Base-by-base conservation (phyloP, 1,284 basidiomycete species). In the Athelia psychrophila region DNA sequence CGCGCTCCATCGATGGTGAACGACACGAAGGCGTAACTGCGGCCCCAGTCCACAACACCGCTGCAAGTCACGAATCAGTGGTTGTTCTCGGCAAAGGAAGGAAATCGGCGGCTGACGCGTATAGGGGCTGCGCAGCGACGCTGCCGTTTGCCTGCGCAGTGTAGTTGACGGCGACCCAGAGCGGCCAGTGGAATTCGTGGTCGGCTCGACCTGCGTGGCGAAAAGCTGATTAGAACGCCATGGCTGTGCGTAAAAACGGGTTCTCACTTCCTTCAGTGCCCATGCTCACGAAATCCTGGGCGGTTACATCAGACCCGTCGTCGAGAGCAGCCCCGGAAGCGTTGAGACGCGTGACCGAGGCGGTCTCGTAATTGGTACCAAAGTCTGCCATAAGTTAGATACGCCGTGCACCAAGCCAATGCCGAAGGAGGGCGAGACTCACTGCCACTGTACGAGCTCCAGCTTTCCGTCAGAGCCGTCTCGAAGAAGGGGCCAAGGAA, bases 291-390 rank as follows among this genome's bases (percentile, higher is more conserved):
- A 46, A 24, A 19, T 46, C 23, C 18, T 19, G 18, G 40, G 40
- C 40, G 16, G 40, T 42, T 6, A 16, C 5, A 16, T 42, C 40
- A 42, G 18, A 19, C 10, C 40, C 40, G 16, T 42, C 40, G 22
- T 42, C 40, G 16, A 42, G 22, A 19, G 40, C 40, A 6, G 18
- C 22, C 9, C 44, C 44, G 20, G 18, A 18, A 8, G 16, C 9
- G 23, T 46, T 25, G 16, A 46, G 24, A 9, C 44, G 18, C 4
- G 24, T n/a, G 16, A 46, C 44, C 8, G 19, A 46, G 8, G 44
- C 44, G 16, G 44, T 46, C 20, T 46, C 44, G n/a, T 18, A 46
- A 23, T 46, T 46, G 24, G 22, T 46, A 46, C 44, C 44, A 23
- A 24, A 46, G 23, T 46, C 23, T 24, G n/a, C 44, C 15, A n/a